Base-by-base conservation (phyloP, 805 yeast genomes). In the Jamesozyma jinghongensis region DNA sequence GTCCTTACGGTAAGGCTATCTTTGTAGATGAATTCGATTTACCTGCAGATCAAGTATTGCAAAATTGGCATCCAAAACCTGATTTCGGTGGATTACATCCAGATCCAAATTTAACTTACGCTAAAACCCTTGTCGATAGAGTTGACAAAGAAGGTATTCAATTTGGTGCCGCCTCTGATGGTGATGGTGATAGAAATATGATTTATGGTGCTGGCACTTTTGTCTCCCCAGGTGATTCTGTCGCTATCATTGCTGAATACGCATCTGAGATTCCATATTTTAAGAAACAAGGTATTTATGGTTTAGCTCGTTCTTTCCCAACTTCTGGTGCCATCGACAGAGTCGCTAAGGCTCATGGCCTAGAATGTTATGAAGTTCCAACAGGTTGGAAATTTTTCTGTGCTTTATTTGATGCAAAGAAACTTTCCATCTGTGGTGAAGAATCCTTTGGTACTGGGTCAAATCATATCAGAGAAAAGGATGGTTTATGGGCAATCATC, bases 311-410 rank as follows among this genome's bases (percentile, higher is more conserved):
- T 59, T 85, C 95, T 10, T 90, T 90, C 96, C 98, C 98, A 44
- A 90, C 98, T 11, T 81, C 94, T 11, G 87, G 84, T 34, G 97
- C 98, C 27, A 73, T 90, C 53, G 98, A 90, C 56, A 71, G 82
- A 43, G 98, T 92, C 19, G 97, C 95, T 25, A 75, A 76, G 59
- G 70, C 70, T 44, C 79, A 85, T 63, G 81, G 81, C 26, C 66
- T 90, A 49, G 66, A 79, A 38, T 69, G 80, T 46, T 90, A 90
- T 64, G 98, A 92, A 66, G 97, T 92, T 5, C 98, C 98, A 41
- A 90, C 98, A 16, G 98, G 97, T 28, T 90, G 98, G 98, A 90
- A 90, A 66, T 90, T 90, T 62, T 90, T 90, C 75, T 88, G 97
- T 66, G 90, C 95, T 4, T 68, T 90, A 50, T 90, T 90, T 56